These are phyloP conservation scores for Exophiala sp. DNA, from an alignment of 2,329 filamentous ascomycete species.

Conservation along the genomic window DNA sequence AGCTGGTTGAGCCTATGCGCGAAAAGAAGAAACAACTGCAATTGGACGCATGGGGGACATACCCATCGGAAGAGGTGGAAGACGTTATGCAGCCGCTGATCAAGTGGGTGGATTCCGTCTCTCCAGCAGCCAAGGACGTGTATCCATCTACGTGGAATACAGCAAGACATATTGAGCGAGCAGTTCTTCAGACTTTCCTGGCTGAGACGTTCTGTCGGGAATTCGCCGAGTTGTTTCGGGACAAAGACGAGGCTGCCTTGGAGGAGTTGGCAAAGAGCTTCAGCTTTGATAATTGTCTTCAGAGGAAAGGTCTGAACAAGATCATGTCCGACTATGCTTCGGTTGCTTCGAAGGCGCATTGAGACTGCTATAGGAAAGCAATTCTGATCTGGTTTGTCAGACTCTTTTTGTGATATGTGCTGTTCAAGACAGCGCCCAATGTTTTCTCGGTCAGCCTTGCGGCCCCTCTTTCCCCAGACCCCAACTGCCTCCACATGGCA, in stretches of 20 bases:
- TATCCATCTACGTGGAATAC: constrained; percentile 51
- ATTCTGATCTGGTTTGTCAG: too few species aligned
- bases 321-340: constrained; percentile 47
- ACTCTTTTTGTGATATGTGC: too few species aligned
- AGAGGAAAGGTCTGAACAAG: constrained; percentile 51
- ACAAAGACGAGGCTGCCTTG: constrained; percentile 49
- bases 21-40: constrained; percentile 54
- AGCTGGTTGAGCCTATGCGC: constrained; percentile 50
- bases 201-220: constrained; percentile 53
- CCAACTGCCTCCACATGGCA: too few species aligned
- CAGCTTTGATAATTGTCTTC: constrained; percentile 53
- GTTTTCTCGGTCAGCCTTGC: too few species aligned
- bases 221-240: constrained; percentile 54
- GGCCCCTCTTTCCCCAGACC: too few species aligned
- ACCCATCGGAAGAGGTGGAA: constrained; percentile 40
- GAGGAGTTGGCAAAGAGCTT: constrained; percentile 56
- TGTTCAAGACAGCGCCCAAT: too few species aligned
- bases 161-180: constrained; percentile 47
- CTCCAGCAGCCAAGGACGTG: constrained; percentile 27
- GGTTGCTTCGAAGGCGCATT: constrained; percentile 6
- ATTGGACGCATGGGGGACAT: constrained; percentile 55
- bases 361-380: too few species aligned
- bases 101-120: constrained; percentile 27
- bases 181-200: constrained; percentile 49
- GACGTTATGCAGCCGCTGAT: constrained; percentile 38